Evolutionary conservation across 1,139 yeast species (phyloP), one percentile per base, ranked within the genome.

Genomic region (Scheffersomyces illinoinensis): DNA sequence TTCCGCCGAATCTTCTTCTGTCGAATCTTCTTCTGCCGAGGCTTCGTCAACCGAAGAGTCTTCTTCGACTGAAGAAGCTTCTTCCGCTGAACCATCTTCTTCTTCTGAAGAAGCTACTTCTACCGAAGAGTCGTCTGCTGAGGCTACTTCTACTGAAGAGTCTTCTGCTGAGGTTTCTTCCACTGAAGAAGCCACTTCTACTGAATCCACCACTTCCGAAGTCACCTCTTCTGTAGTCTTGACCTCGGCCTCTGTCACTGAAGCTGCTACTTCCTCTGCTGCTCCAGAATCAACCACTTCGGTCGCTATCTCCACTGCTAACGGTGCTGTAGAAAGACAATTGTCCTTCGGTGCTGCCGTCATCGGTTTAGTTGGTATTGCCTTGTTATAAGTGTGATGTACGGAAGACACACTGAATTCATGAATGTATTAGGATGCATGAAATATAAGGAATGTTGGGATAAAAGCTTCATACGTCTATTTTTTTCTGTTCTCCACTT

Each of bases 41-140:
- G 58, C 79, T 8, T 63, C 77, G 23, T 56, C 77, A n/a, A 63
- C 77, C 12, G 64, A 78, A n/a, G 62, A 77, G 3, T 59, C 76
- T 7, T 56, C 72, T 2, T 55, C 75, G 26, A 60, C 78, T 18
- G 57, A 78, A 10, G 59, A 76, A 8, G 55, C 71, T 2, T 62
- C 77, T 43, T 60, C 73, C 39, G 58, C 74, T 17, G 57, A 74
- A 10, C 58, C 76, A 14, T 58, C 77, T 10, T 62, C 81, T 7
- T 59, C 78, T 17, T 59, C 74, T n/a, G 63, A 75, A 23, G 57
- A 75, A 24, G 58, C 74, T 14, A 59, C 75, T 23, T 58, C 76
- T 53, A 24, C 62, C 3, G 60, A 71, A n/a, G 54, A 63, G 18
- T 57, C 75, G 4, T 57, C 71, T 46, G 50, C 58, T 19, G 58